These are phyloP conservation scores for Noccaea bulbosa DNA, from an alignment of 345 rosid species.

Conservation along the genomic window DNA sequence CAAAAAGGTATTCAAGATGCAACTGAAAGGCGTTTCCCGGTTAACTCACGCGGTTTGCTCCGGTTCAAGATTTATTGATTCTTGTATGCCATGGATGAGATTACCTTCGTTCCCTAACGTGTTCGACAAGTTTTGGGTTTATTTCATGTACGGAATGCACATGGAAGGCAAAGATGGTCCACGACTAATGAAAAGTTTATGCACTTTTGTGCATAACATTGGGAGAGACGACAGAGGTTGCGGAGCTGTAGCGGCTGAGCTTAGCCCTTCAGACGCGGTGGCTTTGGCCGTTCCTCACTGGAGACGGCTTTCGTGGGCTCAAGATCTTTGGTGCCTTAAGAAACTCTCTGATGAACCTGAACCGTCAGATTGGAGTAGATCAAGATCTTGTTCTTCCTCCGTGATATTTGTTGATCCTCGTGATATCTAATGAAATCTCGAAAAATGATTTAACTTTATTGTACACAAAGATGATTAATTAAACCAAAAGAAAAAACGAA, in stretches of 20 bases:
- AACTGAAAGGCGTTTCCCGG: constrained; percentile 60
- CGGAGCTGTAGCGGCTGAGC: constrained; percentile 68
- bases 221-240: constrained; percentile 67
- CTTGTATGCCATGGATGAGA: constrained; percentile 70
- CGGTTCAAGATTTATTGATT: constrained; percentile 63
- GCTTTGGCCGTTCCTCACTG: constrained; percentile 64
- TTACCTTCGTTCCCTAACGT: constrained; percentile 76
- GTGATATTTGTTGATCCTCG: constrained; percentile 79
- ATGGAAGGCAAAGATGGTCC: constrained; percentile 64
- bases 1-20: constrained; percentile 65
- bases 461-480: constrained; percentile 19
- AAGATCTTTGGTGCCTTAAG: constrained; percentile 78
- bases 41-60: constrained; percentile 53
- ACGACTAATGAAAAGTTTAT: constrained; percentile 59
- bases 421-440: constrained; percentile 47
- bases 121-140: constrained; percentile 64
- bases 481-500: not conserved
- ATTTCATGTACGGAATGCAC: constrained; percentile 63
- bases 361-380: constrained; percentile 51
- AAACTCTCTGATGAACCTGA: constrained; percentile 40
- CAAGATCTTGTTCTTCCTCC: constrained; percentile 41
- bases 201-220: constrained; percentile 65
- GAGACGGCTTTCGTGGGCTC: constrained; percentile 69
- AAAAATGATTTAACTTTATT: not conserved
- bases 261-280: constrained; percentile 60